A percentile compares a stretch with the other conserved stretches of the same genome.
Conservation (phyloP, 352 stramenopile species). For the Phytophthora cactorum region DNA sequence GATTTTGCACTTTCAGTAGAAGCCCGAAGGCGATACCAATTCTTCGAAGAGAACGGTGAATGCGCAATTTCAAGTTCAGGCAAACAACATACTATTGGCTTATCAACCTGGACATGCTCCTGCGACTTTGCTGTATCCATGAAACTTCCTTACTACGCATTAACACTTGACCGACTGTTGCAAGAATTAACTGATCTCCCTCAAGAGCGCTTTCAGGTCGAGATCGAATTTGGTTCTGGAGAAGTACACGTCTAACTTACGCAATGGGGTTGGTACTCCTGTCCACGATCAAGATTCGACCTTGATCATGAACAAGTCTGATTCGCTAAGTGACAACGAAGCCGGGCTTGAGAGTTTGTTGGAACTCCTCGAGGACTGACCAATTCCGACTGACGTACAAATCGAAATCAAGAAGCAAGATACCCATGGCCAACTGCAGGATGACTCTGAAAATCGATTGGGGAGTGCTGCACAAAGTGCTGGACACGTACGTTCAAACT, state of each 20-base stretch:
- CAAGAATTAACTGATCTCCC: neutral
- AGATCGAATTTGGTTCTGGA: neutral
- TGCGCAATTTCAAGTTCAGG: neutral
- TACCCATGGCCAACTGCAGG: too few species aligned
- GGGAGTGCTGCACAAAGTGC: too few species aligned
- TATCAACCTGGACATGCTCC: neutral
- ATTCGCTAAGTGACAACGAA: neutral
- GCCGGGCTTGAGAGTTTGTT: neutral
- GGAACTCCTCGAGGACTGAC: neutral
- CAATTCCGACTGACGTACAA: neutral
- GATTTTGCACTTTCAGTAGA: neutral
- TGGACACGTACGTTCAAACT: too few species aligned
- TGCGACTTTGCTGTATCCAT: neutral
- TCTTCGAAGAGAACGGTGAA: neutral
- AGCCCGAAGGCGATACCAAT: neutral
- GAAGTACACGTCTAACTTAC: neutral
- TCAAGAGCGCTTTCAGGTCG: neutral
- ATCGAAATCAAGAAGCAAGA: neutral
- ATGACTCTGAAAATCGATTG: too few species aligned
- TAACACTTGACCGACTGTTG: neutral
- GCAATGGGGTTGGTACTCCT: neutral
- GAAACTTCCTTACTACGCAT: neutral
- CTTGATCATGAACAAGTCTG: neutral
- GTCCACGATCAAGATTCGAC: too few species aligned
- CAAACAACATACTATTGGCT: neutral